Base-by-base conservation (phyloP, 2,329 filamentous ascomycete genomes). In the Fusarium guadeloupense region DNA sequence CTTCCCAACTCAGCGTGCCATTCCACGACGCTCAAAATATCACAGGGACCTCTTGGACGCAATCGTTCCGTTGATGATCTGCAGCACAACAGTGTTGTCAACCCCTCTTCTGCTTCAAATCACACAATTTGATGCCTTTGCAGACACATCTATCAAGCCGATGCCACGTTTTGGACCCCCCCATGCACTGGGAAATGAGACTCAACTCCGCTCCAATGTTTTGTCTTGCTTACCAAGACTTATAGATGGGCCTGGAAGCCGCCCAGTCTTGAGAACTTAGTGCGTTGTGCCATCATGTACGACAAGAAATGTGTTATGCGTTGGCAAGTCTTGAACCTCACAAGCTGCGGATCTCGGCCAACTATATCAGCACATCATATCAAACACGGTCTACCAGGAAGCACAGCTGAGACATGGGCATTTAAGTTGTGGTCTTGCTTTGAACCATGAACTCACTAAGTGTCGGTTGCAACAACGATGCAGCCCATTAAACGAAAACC, bases 141-240 rank as follows among this genome's bases (percentile, higher is more conserved):
- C 44, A 54, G 33, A 39, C 25, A 40, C 52, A 50, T 39, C 43
- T 48, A 26, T 48, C 43, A 44, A 44, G 43, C 41, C 31, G 33
- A 51, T 65, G 44, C 54, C 37, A 47, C 31, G 46, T 35, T 49
- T 43, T 44, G 35, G 28, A n/a, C n/a, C 52, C 42, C 49, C 56
- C 42, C 48, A 49, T 45, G 16, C 26, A 39, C 25, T 59, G 51
- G 53, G 61, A 62, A 66, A 66, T 66, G 55, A 66, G 55, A 53
- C 47, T 56, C 31, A 54, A 34, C 53, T 51, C 50, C 37, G 57
- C 50, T 48, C 40, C 46, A 30, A 33, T 51, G 64, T 62, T 60
- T 65, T 67, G 54, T 62, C 54, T 60, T 54, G 63, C 54, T 49
- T 66, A 55, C 26, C 42, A 12, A 37, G 31, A 13, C 43, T 31